Conservation (phyloP, 2,329 filamentous ascomycete species). For the Fusarium bulbicola region DNA sequence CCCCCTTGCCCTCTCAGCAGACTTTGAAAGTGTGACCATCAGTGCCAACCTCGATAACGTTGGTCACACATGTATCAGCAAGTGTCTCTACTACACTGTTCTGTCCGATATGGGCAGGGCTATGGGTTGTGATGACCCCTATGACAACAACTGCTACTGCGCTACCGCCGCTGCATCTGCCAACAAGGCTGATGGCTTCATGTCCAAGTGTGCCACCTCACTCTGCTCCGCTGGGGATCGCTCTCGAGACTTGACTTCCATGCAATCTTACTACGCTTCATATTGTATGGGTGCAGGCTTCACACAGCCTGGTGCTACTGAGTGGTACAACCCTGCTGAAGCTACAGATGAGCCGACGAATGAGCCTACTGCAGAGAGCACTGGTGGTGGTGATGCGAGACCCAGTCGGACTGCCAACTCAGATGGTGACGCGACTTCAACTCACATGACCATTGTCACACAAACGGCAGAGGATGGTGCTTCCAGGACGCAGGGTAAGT, state of each 20-base stretch:
- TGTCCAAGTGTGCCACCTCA: constrained; percentile 36
- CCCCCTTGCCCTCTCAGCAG: constrained; percentile 1
- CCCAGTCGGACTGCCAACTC: constrained; percentile 36
- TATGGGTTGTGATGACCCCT: constrained; percentile 37
- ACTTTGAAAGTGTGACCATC: constrained; percentile 34
- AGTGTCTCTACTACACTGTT: constrained; percentile 33
- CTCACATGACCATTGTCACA: constrained; percentile 39
- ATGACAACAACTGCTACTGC: constrained; percentile 42
- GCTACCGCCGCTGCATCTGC: constrained; percentile 34
- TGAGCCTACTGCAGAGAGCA: constrained; percentile 10
- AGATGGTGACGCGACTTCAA: constrained; percentile 29
- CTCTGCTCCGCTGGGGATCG: constrained; percentile 35
- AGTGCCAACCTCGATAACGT: constrained; percentile 5
- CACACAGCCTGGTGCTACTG: constrained; percentile 37
- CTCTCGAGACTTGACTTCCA: constrained; percentile 36
- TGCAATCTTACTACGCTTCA: constrained; percentile 40
- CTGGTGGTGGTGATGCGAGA: constrained; percentile 4
- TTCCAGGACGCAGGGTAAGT: constrained; percentile 42
- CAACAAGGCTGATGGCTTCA: constrained; percentile 27
- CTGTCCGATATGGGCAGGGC: constrained; percentile 30
- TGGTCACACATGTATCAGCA: constrained; percentile 33
- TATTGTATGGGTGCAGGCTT: constrained; percentile 43
- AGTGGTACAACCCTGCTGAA: constrained; percentile 39
- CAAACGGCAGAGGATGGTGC: constrained; percentile 38
- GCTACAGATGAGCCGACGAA: constrained; percentile 28